Percentiles rank a stretch among this genome's conserved stretches.
These are phyloP conservation scores for Cyclotella sp. DNA, from an alignment of 108 stramenopile species.

Conservation along the genomic window DNA sequence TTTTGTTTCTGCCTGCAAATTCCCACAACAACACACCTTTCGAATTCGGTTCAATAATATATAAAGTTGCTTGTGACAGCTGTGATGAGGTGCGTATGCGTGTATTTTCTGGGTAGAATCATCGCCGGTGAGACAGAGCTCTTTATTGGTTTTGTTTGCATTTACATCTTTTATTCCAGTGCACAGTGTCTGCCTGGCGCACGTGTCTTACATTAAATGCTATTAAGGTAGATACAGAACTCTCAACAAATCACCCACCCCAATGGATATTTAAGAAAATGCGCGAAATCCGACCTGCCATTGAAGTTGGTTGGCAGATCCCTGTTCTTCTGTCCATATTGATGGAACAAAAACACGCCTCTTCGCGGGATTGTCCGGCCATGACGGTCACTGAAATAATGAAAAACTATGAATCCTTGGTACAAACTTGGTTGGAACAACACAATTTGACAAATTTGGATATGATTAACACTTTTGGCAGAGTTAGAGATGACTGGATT, in stretches of 20 bases:
- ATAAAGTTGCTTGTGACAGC: constrained; percentile 40
- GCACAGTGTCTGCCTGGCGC: constrained; percentile 47
- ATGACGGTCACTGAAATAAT: constrained; percentile 43
- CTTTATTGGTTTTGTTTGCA: not conserved
- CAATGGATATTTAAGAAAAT: constrained; percentile 53
- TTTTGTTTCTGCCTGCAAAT: not conserved
- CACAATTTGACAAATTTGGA: constrained; percentile 33
- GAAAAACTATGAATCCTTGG: constrained; percentile 35
- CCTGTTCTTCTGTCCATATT: constrained; percentile 45
- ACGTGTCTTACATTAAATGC: constrained; percentile 38
- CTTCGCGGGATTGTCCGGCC: constrained; percentile 30
- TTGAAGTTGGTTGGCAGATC: constrained; percentile 54
- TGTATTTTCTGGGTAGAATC: not conserved
- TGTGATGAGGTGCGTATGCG: constrained; percentile 32
- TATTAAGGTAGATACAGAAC: constrained; percentile 13
- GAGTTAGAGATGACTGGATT: constrained; percentile 51
- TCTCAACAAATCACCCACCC: constrained; percentile 22
- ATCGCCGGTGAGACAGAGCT: not conserved
- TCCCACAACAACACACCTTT: not conserved
- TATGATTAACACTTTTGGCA: constrained; percentile 49
- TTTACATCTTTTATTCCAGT: constrained; percentile 6
- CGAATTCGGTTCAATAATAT: not conserved
- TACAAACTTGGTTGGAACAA: constrained; percentile 24
- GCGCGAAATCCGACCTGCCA: constrained; percentile 52
- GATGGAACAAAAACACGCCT: constrained; percentile 24